Base-by-base conservation (phyloP, 2,329 filamentous ascomycete species). In the Exophiala aquamarina region DNA sequence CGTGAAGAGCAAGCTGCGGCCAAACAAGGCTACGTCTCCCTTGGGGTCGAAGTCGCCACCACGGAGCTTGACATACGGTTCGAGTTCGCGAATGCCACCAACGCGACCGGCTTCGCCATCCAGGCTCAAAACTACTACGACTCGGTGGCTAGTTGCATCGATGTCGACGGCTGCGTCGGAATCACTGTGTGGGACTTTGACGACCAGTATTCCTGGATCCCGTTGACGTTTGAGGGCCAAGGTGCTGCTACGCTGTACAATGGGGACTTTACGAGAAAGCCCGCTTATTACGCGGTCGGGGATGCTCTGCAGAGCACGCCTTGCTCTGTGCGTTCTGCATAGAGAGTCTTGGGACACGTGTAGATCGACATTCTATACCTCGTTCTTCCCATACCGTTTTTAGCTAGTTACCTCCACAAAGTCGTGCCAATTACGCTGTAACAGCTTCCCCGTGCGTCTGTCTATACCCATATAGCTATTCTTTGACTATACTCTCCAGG, bases 31-130 rank as follows among this genome's bases (percentile, higher is more conserved):
- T 66, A 71, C 47, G 58, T 60, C 3, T 54, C 61, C 2, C 68
- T 76, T 7, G 55, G 65, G 0, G 63, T 82, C 4, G 62, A 68
- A 1, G 59, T 62, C 2, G 66, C 72, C 1, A 69, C 79, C 4
- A 58, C 61, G 1, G 65, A 64, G n/a, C 65, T 79, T 5, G 76
- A 80, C 55, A 73, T 72, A 49, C 74, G 77, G 20, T 68, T 80
- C 49, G 31, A 52, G 1, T 20, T 50, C 32, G 52, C 41, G 11
- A 59, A 55, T 1, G 54, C 44, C 28, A 60, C 57, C 31, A 45
- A 55, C 34, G 45, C 49, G 23, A 57, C 49, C 15, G 52, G 32
- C 17, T 56, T 56, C 34, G 56, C 59, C 11, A 50, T 63, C 7
- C 66, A 69, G 55, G 56, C 60, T 9, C 61, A 56, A 4, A 63